phyloP scores from a whole-genome alignment of 768 basidiomycete genomes.

The Sporobolomyces pararoseus region DNA sequence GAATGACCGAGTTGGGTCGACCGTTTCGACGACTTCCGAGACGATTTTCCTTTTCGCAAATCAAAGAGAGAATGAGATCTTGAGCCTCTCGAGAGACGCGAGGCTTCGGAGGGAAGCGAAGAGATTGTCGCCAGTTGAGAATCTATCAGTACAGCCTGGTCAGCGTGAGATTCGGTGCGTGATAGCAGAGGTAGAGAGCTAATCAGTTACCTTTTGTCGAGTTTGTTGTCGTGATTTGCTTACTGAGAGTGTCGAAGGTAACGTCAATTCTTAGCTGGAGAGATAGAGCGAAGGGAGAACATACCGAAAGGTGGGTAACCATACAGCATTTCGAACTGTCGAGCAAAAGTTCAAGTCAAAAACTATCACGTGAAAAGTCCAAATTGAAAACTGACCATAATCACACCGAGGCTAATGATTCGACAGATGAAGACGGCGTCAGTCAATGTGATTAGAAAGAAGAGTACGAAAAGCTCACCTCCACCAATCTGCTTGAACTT shows the following conservation, averaged over 20 bases:
- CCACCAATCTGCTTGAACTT: conserved; percentile 98
- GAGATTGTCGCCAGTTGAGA: conserved; percentile 83
- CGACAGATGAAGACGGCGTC: not conserved
- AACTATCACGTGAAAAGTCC: conserved; percentile 10
- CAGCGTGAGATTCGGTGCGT: not conserved
- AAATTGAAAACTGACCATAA: conserved; percentile 87
- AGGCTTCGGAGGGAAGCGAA: conserved; percentile 81
- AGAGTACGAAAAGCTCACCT: conserved; percentile 51
- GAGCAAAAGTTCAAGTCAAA: not conserved
- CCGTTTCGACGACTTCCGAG: conserved; percentile 69
- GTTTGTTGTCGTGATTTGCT: conserved; percentile 91
- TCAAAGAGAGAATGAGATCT: conserved; percentile 77
- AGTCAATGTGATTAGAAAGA: not conserved
- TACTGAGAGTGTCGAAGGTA: conserved; percentile 50
- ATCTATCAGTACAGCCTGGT: conserved; percentile 53
- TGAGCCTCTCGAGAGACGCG: conserved; percentile 80
- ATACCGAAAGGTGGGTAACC: conserved; percentile 80
- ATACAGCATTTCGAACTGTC: conserved; percentile 37
- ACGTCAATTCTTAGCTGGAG: not conserved
- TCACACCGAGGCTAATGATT: conserved; percentile 66
- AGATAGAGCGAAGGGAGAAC: not conserved
- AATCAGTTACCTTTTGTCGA: conserved; percentile 63
- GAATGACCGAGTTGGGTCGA: conserved; percentile 71
- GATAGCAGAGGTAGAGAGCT: too few species aligned
- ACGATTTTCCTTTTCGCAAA: conserved; percentile 94